These are phyloP conservation scores for Melaleuca alternifolia DNA, from an alignment of 345 rosid species.

Conservation along the genomic window DNA sequence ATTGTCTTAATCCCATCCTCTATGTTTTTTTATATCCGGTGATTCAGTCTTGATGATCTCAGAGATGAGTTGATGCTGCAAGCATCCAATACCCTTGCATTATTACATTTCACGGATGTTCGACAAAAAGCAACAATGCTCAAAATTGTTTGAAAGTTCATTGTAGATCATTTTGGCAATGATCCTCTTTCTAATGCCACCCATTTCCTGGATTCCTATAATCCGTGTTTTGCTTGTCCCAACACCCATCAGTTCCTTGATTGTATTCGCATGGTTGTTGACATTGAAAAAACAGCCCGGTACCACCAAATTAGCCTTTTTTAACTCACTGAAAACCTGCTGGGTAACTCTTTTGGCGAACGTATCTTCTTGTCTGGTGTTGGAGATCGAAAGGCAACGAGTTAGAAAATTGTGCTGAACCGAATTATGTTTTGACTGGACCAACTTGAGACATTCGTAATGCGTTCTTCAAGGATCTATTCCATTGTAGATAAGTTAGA, in stretches of 20 bases:
- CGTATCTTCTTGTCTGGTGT: neutral
- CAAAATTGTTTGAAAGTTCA: neutral
- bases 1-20: neutral
- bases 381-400: neutral
- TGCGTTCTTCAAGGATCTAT: neutral
- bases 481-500: too few relatives aligned
- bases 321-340: neutral
- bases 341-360: neutral
- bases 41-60: fast-evolving
- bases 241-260: neutral
- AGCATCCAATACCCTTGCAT: fast-evolving
- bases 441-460: neutral
- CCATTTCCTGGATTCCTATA: neutral
- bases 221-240: neutral
- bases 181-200: neutral
- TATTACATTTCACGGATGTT: neutral
- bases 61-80: fast-evolving
- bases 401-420: neutral
- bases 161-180: neutral
- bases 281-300: neutral
- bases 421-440: neutral
- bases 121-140: neutral
- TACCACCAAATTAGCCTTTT: neutral
- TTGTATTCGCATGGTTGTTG: neutral
- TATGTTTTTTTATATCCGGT: fast-evolving